A percentile compares a stretch with the other conserved stretches of the same genome.
These are phyloP conservation scores for Nymphaea colorata DNA, from an alignment of 164 flowering plant species.

Conservation along the genomic window DNA sequence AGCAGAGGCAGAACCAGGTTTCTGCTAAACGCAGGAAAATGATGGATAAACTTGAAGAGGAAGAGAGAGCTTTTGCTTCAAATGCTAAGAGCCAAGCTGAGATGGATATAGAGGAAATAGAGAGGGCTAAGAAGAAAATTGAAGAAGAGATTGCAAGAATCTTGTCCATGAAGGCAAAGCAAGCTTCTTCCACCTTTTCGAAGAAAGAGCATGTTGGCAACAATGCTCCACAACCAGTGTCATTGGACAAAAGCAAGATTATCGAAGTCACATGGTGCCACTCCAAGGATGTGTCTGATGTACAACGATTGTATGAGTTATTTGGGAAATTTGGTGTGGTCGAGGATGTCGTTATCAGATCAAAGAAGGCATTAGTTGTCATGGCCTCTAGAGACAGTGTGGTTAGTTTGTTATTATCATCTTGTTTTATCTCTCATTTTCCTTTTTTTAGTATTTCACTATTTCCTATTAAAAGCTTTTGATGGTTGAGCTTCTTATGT, in stretches of 20 bases:
- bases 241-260: constrained; percentile 44
- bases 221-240: constrained; percentile 6
- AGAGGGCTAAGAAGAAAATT: constrained; percentile 41
- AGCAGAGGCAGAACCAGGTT: constrained; percentile 25
- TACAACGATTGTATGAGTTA: constrained; percentile 38
- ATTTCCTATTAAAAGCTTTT: no score
- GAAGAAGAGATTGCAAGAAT: constrained; percentile 61
- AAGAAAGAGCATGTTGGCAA: constrained; percentile 3
- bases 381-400: constrained; percentile 70
- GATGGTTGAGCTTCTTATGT: not conserved
- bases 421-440: not conserved
- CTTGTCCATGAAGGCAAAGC: constrained; percentile 44
- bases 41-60: constrained; percentile 67
- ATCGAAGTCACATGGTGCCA: constrained; percentile 81
- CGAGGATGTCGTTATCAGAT: constrained; percentile 62
- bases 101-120: constrained; percentile 46
- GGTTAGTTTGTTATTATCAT: constrained; percentile 24
- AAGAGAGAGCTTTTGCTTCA: constrained; percentile 40
- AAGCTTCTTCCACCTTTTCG: constrained; percentile 11
- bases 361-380: constrained; percentile 62
- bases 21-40: constrained; percentile 51
- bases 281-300: constrained; percentile 38
- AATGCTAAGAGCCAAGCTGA: constrained; percentile 27
- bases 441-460: not conserved
- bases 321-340: constrained; percentile 66